phyloP scores from a whole-genome alignment of 768 basidiomycete species.

The Trichaptum fuscoviolaceum region DNA sequence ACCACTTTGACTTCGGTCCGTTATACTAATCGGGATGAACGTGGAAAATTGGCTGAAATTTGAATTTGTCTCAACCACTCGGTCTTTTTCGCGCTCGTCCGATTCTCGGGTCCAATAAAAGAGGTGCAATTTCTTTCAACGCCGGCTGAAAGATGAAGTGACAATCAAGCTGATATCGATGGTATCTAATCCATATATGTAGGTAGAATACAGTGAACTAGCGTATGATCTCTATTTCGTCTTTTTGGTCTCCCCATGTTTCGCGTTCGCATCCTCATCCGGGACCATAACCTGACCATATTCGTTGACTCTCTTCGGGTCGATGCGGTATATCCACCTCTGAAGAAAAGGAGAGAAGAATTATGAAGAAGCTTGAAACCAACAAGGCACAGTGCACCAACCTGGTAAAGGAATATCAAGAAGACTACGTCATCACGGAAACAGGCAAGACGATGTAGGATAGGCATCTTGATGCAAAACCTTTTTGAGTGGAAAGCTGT shows the following conservation, averaged over 20 bases:
- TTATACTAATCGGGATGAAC: conserved; percentile 1
- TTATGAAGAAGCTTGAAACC: not conserved
- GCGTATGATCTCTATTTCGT: conserved; percentile 34
- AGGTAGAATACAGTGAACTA: not conserved
- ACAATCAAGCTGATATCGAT: not conserved
- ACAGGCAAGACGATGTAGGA: conserved; percentile 85
- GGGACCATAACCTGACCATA: conserved; percentile 78
- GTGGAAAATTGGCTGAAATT: not conserved
- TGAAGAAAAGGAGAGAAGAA: conserved; percentile 24
- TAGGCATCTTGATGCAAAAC: conserved; percentile 96
- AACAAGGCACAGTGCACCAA: conserved; percentile 26
- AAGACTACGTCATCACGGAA: conserved; percentile 92
- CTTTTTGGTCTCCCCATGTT: conserved; percentile 28
- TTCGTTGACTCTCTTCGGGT: conserved; percentile 93
- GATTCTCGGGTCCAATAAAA: not conserved
- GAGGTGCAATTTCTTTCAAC: not conserved
- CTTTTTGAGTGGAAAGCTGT: conserved; percentile 31
- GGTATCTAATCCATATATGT: not conserved
- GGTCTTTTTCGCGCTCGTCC: not conserved
- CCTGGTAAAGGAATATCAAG: conserved; percentile 89
- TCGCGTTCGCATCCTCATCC: conserved; percentile 27
- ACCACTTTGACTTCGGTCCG: not conserved
- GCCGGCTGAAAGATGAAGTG: not conserved
- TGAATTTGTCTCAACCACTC: not conserved
- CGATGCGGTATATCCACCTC: conserved; percentile 97